Evolutionary conservation across 2,329 filamentous ascomycete genomes (phyloP), one percentile per base, ranked within the genome.

Genomic region (Xylariaceae sp.): DNA sequence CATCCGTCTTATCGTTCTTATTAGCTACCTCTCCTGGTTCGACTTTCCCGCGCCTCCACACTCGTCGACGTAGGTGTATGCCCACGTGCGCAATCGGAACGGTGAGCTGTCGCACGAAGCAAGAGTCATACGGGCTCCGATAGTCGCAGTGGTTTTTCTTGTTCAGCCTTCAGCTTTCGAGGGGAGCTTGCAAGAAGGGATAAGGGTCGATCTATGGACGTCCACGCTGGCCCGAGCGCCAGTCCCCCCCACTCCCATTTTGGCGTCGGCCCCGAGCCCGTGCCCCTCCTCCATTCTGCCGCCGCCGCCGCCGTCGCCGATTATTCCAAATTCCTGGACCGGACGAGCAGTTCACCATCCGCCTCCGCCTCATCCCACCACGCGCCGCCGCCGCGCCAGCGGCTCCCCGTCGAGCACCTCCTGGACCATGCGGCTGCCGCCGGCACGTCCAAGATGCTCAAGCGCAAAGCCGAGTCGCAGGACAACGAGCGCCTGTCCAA

Each of bases 401-500:
- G 19, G 29, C 9, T 16, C 31, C 17, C 37, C 30, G 13, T 34
- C 33, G 16, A 36, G 22, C 28, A 26, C 21, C 29, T 29, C 31
- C 17, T 24, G 35, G 21, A 31, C 37, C 25, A 8, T 12, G n/a
- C 24, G 21, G 21, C 21, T 43, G 30, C 36, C 24, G 34, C 41
- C 21, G 31, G 35, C 31, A 35, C 39, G 41, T 52, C 55, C 28
- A 53, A 45, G n/a, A 49, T 49, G 47, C 62, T 67, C 51, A 81
- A 80, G 61, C 63, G 77, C 48, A 80, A 79, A 59, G 72, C 75
- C 37, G 70, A 76, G 33, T 56, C 59, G 11, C 72, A 74, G 40
- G 68, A 75, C 50, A 77, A 75, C 45, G 75, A 93, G 61, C 80
- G 88, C 33, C 72, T 95, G 43, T 82, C 83, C 29, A 95, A 95